A percentile compares a stretch with the other conserved stretches of the same genome.
Conservation (phyloP, 2,329 filamentous ascomycete species). For the Ophiocordyceps camponoti-saundersi region DNA sequence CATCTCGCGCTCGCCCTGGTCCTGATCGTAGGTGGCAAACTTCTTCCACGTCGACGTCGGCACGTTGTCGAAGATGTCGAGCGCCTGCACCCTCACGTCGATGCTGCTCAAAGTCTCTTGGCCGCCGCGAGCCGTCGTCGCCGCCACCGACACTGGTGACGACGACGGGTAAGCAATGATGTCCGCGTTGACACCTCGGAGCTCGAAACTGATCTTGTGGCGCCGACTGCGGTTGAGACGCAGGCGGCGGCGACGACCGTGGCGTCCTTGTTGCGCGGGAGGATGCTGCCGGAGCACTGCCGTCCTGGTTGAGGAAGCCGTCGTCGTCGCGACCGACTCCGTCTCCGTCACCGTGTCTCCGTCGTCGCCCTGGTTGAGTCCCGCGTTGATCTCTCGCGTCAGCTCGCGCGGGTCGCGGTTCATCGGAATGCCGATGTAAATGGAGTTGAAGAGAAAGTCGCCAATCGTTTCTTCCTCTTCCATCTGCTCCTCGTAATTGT, state of each 20-base stretch:
- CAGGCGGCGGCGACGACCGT: constrained; percentile 48
- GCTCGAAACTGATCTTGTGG: constrained; percentile 91
- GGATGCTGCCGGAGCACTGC: constrained; percentile 17
- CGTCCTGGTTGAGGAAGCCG: constrained; percentile 36
- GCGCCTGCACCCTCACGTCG: constrained; percentile 62
- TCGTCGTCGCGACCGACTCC: constrained; percentile 70
- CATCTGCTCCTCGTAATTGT: constrained; percentile 48
- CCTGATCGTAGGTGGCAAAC: constrained; percentile 85
- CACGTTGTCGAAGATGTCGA: constrained; percentile 88
- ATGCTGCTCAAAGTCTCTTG: constrained; percentile 76
- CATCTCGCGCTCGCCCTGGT: constrained; percentile 72
- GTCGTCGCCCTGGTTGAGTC: constrained; percentile 67
- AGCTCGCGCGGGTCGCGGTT: constrained; percentile 75
- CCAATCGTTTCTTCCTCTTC: constrained; percentile 79
- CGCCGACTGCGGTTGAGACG: constrained; percentile 70
- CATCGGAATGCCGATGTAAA: constrained; percentile 85
- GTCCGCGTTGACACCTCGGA: constrained; percentile 71
- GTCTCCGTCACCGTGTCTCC: constrained; percentile 56
- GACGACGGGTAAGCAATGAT: constrained; percentile 59
- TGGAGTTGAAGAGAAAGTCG: constrained; percentile 95
- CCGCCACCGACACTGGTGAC: constrained; percentile 18
- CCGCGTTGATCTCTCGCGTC: constrained; percentile 67
- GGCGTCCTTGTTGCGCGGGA: constrained; percentile 30
- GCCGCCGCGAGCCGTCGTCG: constrained; percentile 11
- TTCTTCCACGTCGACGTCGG: constrained; percentile 97